A percentile compares a stretch with the other conserved stretches of the same genome.
phyloP scores from a whole-genome alignment of 2,329 filamentous ascomycete genomes.

The Alternaria solani region DNA sequence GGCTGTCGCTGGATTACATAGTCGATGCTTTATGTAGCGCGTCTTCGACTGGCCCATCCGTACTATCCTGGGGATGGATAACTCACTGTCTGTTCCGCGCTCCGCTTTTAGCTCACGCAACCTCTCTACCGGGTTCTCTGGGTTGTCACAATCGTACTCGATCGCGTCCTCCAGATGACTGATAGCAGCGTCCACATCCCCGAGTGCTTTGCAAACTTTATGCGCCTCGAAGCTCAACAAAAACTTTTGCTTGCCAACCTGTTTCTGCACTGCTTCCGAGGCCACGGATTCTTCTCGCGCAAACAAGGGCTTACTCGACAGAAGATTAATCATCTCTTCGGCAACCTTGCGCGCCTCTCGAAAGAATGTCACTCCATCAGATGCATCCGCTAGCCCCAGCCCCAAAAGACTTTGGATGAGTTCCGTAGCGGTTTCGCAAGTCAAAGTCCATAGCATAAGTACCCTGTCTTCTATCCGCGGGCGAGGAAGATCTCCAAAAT shows the following conservation, averaged over 20 bases:
- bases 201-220: slow-evolving; percentile 13
- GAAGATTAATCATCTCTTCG: slow-evolving; percentile 9
- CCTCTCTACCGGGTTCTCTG: background rate
- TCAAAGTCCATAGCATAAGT: background rate
- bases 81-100: background rate
- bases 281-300: background rate
- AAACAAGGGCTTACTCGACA: background rate
- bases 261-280: background rate
- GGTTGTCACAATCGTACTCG: background rate
- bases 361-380: background rate
- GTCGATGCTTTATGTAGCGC: background rate
- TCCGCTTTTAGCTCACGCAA: slow-evolving; percentile 5
- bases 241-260: slow-evolving; percentile 9
- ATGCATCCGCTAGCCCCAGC: background rate
- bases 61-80: background rate
- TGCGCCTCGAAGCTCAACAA: slow-evolving; percentile 11
- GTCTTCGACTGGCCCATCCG: background rate
- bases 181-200: slow-evolving; percentile 14
- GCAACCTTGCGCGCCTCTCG: slow-evolving; percentile 7
- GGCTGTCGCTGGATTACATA: background rate
- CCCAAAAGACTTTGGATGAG: background rate
- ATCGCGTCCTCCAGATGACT: slow-evolving; percentile 12
- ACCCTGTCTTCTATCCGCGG: background rate
- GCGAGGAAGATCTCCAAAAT: background rate
- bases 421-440: background rate